Evolutionary conservation across 768 basidiomycete species (phyloP), one percentile per base, ranked within the genome.

Genomic region (Phaeotremella skinneri): DNA sequence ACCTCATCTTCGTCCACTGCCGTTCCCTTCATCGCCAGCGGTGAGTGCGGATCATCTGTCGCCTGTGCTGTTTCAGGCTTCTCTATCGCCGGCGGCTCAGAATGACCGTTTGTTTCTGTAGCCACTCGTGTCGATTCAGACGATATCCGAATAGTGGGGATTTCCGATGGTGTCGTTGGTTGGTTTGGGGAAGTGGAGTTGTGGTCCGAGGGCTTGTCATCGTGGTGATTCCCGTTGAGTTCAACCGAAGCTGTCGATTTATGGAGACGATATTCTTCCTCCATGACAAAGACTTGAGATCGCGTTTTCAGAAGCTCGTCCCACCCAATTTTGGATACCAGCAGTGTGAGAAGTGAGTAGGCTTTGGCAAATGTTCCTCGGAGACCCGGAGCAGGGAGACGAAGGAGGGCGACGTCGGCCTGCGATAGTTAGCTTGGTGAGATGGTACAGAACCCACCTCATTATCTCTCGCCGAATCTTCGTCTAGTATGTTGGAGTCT

Each of bases 251-350:
- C 79, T 4, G 88, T 84, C 1, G 88, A 87, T 74, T 97, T 97
- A 80, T 97, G 94, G 85, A 90, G 88, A 34, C 96, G 84, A 75
- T 99, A 99, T 75, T 99, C 96, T 75, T 99, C 94, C 75, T 98
- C 96, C 96, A 99, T 99, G 39, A 99, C 96, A 77, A 99, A 98
- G 14, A 99, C 96, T 34, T 81, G 79, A 76, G 90, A 91, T 83
- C 96, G 86, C 14, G 90, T 88, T 80, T 92, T 92, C 56, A 99
- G 82, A 2, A 98, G 83, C 79, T 98, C 96, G 79, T 99, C 96
- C 96, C 96, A 99, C 0, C 96, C 96, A 66, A 99, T 92, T 63
- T 91, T 87, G 0, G 88, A 85, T 30, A 97, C 96, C 23, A 99
- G 85, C 0, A 87, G 85, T 14, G 93, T 89, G 23, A 99, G 83